These are phyloP conservation scores for Chrysoporthe cubensis DNA, from an alignment of 2,329 filamentous ascomycete genomes.

Conservation along the genomic window DNA sequence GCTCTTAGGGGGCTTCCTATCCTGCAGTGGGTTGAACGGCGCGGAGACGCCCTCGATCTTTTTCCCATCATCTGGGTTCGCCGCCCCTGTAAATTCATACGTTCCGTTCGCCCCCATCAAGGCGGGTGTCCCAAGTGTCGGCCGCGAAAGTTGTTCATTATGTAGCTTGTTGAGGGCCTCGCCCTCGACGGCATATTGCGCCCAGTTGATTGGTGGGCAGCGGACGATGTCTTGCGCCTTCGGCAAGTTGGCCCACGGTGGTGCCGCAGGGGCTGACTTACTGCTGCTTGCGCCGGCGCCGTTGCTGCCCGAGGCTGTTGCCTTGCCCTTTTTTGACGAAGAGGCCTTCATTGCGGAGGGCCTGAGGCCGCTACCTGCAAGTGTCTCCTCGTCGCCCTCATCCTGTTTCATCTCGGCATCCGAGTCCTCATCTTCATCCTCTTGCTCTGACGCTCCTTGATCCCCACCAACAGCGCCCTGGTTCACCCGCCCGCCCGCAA, in stretches of 20 bases:
- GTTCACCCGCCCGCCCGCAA: conserved; percentile 65
- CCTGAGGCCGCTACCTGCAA: conserved; percentile 18
- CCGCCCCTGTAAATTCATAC: conserved; percentile 54
- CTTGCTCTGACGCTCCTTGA: conserved; percentile 29
- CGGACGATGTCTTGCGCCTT: conserved; percentile 81
- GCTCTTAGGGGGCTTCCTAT: conserved; percentile 45
- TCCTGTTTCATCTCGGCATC: conserved; percentile 32
- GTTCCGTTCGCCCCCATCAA: conserved; percentile 43
- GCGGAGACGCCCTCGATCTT: conserved; percentile 57
- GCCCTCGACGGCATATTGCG: conserved; percentile 88
- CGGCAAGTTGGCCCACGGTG: conserved; percentile 68
- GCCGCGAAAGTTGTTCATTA: conserved; percentile 73
- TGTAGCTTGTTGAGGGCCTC: conserved; percentile 84
- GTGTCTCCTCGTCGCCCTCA: neutral
- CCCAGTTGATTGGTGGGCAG: conserved; percentile 91
- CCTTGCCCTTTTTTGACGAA: conserved; percentile 22
- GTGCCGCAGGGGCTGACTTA: conserved; percentile 21
- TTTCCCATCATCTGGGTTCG: conserved; percentile 44
- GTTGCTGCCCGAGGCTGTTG: conserved; percentile 29
- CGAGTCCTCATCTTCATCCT: conserved; percentile 38
- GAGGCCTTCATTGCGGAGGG: conserved; percentile 24
- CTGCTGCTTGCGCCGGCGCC: conserved; percentile 31
- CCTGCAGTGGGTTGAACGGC: conserved; percentile 58
- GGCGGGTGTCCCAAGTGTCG: conserved; percentile 59
- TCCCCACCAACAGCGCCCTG: conserved; percentile 33